Conservation (phyloP, 345 rosid species). For the Anacardium occidentale region DNA sequence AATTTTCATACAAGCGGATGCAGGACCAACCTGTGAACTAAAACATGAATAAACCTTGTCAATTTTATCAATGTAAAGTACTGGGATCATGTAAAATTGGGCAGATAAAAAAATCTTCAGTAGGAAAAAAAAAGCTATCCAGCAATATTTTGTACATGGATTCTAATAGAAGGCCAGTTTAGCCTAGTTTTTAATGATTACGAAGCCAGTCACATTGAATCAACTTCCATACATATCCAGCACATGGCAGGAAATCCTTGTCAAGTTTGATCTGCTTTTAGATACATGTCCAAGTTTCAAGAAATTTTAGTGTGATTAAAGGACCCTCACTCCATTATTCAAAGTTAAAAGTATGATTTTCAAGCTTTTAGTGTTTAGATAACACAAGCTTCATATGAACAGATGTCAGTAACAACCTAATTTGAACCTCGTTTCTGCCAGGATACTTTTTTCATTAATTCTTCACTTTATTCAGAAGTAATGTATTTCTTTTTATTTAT, state of each 20-base stretch:
- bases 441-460: no score
- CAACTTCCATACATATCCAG: not conserved
- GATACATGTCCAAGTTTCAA: not conserved
- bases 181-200: not conserved
- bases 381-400: not conserved
- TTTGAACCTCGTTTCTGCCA: no score
- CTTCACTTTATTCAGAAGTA: no score
- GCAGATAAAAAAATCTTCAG: not conserved
- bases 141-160: not conserved
- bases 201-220: not conserved
- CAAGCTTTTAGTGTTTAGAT: not conserved
- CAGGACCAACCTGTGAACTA: constrained; percentile 93
- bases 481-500: no score
- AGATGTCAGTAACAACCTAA: no score
- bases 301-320: not conserved
- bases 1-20: constrained; percentile 79
- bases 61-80: not conserved
- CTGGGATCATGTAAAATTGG: not conserved
- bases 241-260: no score
- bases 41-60: constrained; percentile 19
- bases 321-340: not conserved
- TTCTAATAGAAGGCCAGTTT: not conserved
- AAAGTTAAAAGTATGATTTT: not conserved
- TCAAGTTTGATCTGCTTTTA: no score
- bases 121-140: not conserved